Evolutionary conservation across 495 filamentous ascomycete genomes (phyloP).

Genomic region (Lophiostoma macrostomum): DNA sequence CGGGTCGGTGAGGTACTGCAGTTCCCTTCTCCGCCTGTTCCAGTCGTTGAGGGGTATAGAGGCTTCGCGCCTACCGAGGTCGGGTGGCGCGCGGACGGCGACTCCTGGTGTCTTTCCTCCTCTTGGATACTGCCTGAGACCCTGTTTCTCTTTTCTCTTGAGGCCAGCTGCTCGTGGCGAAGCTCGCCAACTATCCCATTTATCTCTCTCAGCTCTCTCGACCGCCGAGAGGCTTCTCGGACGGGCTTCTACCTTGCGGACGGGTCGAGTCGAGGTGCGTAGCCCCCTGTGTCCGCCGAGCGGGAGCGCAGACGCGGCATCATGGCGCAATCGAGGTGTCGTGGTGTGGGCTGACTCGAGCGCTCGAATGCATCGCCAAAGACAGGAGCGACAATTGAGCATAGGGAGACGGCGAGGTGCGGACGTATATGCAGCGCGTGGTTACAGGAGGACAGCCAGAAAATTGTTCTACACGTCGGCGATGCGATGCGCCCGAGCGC

Average conservation of each 20-base stretch:
- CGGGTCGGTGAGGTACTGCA: conserved; percentile 66
- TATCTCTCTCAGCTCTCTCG: background rate
- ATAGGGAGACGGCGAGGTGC: conserved; percentile 15
- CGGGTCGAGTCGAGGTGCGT: background rate
- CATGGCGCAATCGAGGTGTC: conserved; percentile 6
- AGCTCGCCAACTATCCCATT: conserved; percentile 13
- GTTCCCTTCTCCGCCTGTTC: conserved; percentile 44
- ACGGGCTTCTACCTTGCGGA: background rate
- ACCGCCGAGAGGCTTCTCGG: background rate
- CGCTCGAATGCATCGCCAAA: conserved; percentile 31
- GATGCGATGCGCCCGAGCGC: too few relatives aligned
- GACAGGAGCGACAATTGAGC: conserved; percentile 32
- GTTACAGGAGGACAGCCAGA: background rate
- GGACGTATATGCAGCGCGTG: background rate
- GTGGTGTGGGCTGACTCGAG: conserved; percentile 15
- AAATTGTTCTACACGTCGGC: conserved; percentile 3
- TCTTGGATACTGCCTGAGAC: background rate
- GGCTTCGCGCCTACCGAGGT: conserved; percentile 11
- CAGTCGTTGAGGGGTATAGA: conserved; percentile 14
- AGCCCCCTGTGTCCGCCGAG: conserved; percentile 7
- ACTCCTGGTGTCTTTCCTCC: background rate
- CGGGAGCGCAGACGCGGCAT: background rate
- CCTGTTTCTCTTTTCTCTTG: conserved; percentile 12
- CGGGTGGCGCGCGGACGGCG: background rate
- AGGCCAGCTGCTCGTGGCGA: conserved; percentile 7